Percentiles rank a stretch among this genome's conserved stretches.
phyloP scores from a whole-genome alignment of 139 green algal genomes.

The Tetradesmus obliquus region DNA sequence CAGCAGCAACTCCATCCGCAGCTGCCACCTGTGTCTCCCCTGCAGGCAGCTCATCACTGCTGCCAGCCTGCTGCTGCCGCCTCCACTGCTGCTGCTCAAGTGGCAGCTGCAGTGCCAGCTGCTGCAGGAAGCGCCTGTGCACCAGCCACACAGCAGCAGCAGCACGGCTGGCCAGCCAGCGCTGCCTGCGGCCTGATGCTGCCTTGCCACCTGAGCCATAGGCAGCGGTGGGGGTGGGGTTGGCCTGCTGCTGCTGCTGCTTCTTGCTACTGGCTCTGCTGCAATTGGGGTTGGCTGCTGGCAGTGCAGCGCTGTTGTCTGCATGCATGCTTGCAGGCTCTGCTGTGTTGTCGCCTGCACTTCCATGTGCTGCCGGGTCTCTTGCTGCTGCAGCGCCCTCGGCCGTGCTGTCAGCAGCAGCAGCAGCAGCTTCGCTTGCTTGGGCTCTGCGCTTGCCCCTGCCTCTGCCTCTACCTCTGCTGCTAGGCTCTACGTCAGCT shows the following conservation, averaged over 20 bases:
- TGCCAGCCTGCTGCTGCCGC: constrained; percentile 8
- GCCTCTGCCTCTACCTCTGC: neutral
- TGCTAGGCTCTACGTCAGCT: neutral
- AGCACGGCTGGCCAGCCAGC: neutral
- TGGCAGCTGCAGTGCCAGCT: constrained; percentile 2
- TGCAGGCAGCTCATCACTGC: neutral
- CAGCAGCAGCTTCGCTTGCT: neutral
- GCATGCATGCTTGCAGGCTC: neutral
- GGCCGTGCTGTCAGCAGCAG: neutral
- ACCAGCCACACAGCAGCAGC: constrained; percentile 14
- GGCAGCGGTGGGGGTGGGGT: neutral
- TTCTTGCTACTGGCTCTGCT: neutral
- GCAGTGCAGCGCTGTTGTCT: neutral
- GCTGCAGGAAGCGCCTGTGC: constrained; percentile 11
- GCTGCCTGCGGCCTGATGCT: constrained; percentile 2
- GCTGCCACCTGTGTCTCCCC: no score
- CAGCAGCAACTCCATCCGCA: neutral
- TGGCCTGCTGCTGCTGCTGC: constrained; percentile 35
- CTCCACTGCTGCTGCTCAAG: neutral
- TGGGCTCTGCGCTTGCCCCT: neutral
- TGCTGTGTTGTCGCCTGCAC: neutral
- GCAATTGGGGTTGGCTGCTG: neutral
- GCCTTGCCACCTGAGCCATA: constrained; percentile 27
- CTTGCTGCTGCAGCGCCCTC: neutral
- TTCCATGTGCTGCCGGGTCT: neutral